Base-by-base conservation (phyloP, 2,329 filamentous ascomycete species). In the Chaetothyriales sp. region DNA sequence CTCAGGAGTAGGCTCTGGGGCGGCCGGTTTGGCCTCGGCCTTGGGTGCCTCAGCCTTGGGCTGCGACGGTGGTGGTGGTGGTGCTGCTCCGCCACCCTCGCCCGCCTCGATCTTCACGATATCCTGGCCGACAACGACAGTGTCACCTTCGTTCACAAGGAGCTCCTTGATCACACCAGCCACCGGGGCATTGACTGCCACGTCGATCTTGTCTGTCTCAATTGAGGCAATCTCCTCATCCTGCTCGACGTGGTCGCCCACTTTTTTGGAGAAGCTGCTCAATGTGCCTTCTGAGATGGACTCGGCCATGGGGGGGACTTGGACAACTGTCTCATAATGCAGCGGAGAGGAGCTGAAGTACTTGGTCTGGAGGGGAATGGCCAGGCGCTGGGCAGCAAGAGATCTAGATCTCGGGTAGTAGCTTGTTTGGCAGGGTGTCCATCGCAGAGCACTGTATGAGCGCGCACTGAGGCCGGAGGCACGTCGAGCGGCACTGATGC, bases 161-260 rank as follows among this genome's bases (percentile, higher is more conserved):
- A 95, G 80, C 68, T 96, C 88, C 69, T 87, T 94, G 70, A 98
- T 86, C 26, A 81, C 85, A 59, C 92, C 92, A 43, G 90, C 80
- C 61, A 90, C 83, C 6, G 92, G 86, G 15, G 92, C 89, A 69
- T 95, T 96, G 64, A 98, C 89, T 22, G 90, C 83, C 45, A 98
- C 87, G 68, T 98, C 92, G 65, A 96, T 96, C 88, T 98, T 98
- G 77, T 98, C 92, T 12, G 92, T 98, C 72, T 98, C 92, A 64
- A 98, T 98, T 47, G 90, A 95, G 28, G 92, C 92, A 67, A 98
- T 90, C 68, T 98, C 92, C 71, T 96, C 92, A 65, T 98, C 92
- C 63, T 83, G 83, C 73, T 94, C 88, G 49, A 98, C 89, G 62
- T 81, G 89, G 67, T 98, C 92, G 63, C 92, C 92, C 61, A 95